These are phyloP conservation scores for Fraxinus albicans DNA, from an alignment of 305 asterid genomes.

Conservation along the genomic window DNA sequence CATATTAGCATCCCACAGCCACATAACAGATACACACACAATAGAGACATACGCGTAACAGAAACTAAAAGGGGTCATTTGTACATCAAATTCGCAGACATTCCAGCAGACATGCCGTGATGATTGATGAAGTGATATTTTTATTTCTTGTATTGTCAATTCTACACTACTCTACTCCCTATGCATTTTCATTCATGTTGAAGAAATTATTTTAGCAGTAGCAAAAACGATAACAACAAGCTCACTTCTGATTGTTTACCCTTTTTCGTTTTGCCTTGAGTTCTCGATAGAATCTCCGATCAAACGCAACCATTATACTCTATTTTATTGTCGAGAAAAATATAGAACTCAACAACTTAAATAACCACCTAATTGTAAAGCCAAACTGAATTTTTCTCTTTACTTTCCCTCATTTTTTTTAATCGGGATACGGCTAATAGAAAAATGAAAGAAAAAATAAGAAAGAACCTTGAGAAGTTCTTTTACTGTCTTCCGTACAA, in stretches of 20 bases:
- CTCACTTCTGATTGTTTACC: not conserved
- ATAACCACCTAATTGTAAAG: not conserved
- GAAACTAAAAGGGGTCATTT: not conserved
- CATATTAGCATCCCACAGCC: not conserved
- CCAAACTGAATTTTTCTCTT: not conserved
- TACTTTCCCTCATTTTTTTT: not conserved
- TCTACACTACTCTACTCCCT: not conserved
- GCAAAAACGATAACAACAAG: not conserved
- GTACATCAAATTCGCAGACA: not conserved
- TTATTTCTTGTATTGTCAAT: not conserved
- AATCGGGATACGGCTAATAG: not conserved
- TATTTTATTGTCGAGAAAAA: not conserved
- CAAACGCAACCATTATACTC: not conserved
- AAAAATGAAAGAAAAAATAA: not conserved
- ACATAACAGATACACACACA: not conserved
- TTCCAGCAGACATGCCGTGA: not conserved
- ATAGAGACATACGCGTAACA: not conserved
- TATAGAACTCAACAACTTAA: not conserved
- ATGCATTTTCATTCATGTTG: not conserved
- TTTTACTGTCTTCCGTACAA: conserved; percentile 24
- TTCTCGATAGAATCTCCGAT: not conserved
- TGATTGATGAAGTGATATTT: not conserved
- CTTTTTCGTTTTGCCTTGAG: not conserved
- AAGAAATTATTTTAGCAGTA: not conserved
- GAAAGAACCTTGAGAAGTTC: conserved; percentile 42